Evolutionary conservation across 495 filamentous ascomycete species (phyloP), one percentile per base, ranked within the genome.

Genomic region (Neurospora hispaniola): DNA sequence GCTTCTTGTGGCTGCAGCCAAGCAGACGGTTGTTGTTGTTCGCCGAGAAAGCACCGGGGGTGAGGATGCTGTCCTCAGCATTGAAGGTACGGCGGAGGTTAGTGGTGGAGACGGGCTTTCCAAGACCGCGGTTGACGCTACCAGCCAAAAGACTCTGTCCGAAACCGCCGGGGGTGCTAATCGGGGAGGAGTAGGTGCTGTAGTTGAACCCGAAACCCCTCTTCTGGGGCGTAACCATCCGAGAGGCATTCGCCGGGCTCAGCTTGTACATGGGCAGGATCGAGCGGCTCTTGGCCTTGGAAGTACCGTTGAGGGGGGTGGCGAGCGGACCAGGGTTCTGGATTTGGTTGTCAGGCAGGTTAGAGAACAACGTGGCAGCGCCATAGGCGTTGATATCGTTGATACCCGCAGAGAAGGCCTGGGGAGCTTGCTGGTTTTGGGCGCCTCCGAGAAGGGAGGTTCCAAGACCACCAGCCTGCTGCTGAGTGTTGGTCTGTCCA

Each of bases 251-350:
- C 42, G 87, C 89, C 1, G 94, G 93, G 35, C 92, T 96, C 74
- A 98, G 88, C 80, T 93, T 96, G 82, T 96, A 94, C 76, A 94
- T 89, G 8, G 96, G 96, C 71, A 97, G 79, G 40, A 91, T 89
- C 7, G 93, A 90, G 72, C 87, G 89, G 79, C 92, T 90, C 81
- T 91, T 92, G 69, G 89, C 85, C 79, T 92, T 92, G 14, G 74
- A 76, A 71, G 86, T 90, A 73, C 88, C 89, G 31, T 88, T 89
- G n/a, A 97, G 87, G 0, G 96, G 94, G 1, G 94, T 97, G 18
- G 94, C 94, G 71, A 97, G 84, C 5, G 94, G 94, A 42, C 94
- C 94, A 2, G 91, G 89, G 73, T 91, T 90, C 43, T 89, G 84
- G 9, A 88, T 81, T 73, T 86, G 88, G 14, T 90, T 88, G 0